Conservation (phyloP, 106 monocot species). For the Platanthera guangdongensis region DNA sequence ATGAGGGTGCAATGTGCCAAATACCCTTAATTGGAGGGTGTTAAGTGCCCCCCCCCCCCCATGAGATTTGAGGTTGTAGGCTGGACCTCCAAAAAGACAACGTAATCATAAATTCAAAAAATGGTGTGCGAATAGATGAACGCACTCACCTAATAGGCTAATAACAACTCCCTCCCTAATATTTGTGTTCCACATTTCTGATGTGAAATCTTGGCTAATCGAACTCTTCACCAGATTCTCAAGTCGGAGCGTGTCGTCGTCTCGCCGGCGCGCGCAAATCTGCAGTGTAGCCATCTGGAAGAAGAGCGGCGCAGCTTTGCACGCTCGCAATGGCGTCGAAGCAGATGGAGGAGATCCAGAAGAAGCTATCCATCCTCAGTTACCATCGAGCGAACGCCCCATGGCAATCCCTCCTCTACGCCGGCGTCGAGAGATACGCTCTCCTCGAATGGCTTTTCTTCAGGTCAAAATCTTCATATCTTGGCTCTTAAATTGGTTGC, state of each 20-base stretch:
- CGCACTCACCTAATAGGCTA: no score
- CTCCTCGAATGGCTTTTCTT: conserved; percentile 99
- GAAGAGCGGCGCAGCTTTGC: not conserved
- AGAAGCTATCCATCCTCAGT: conserved; percentile 52
- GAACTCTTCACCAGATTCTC: not conserved
- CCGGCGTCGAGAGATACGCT: conserved; percentile 85
- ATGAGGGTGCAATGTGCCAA: no score
- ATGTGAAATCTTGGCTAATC: not conserved
- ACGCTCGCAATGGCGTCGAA: conserved; percentile 66
- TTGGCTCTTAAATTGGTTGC: not conserved
- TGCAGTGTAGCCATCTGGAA: not conserved
- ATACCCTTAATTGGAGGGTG: no score
- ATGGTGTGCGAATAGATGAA: no score
- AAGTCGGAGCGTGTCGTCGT: not conserved
- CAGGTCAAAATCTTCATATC: conserved; percentile 29
- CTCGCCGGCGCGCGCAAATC: not conserved
- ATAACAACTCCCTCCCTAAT: no score
- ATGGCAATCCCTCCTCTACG: conserved; percentile 85
- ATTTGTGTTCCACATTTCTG: no score
- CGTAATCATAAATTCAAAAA: no score
- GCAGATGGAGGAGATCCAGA: conserved; percentile 98
- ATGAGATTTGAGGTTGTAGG: no score
- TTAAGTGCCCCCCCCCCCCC: no score
- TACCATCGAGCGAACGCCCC: conserved; percentile 74
- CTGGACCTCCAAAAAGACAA: no score